Percentiles rank a stretch among this genome's conserved stretches.
These are phyloP conservation scores for Murraya paniculata DNA, from an alignment of 345 rosid genomes.

Conservation along the genomic window DNA sequence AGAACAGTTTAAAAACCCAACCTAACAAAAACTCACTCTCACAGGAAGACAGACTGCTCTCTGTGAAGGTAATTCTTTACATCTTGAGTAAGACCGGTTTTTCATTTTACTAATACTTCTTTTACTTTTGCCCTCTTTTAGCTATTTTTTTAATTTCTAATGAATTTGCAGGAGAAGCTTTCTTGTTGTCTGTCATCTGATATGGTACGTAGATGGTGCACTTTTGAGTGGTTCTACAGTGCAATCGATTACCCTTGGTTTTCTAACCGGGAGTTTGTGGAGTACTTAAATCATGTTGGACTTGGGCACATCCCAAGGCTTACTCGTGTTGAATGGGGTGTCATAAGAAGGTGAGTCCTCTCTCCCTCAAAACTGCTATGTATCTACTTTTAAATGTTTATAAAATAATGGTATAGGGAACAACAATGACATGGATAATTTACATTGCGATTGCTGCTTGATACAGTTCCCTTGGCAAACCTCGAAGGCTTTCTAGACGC, in stretches of 20 bases:
- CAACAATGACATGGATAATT: conserved; percentile 7
- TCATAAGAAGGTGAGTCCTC: conserved; percentile 68
- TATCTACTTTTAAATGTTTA: not conserved
- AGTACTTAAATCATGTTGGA: conserved; percentile 90
- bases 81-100: not conserved
- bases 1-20: conserved; percentile 36
- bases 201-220: conserved; percentile 83
- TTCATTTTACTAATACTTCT: not conserved
- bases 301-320: conserved; percentile 92
- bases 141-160: conserved; percentile 13
- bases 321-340: conserved; percentile 98
- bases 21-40: conserved; percentile 33
- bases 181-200: conserved; percentile 56
- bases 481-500: conserved; percentile 86
- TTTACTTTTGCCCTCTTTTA: not conserved
- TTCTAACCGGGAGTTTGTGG: conserved; percentile 93
- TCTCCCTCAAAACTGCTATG: not conserved
- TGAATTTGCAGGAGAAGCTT: conserved; percentile 64
- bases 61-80: conserved; percentile 36
- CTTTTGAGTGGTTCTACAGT: conserved; percentile 92
- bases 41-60: conserved; percentile 33
- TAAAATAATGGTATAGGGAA: conserved; percentile 1
- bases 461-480: conserved; percentile 96
- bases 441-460: conserved; percentile 15
- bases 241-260: conserved; percentile 98